phyloP scores from a whole-genome alignment of 116 monocot species.

The Dioscorea cayenensis region DNA sequence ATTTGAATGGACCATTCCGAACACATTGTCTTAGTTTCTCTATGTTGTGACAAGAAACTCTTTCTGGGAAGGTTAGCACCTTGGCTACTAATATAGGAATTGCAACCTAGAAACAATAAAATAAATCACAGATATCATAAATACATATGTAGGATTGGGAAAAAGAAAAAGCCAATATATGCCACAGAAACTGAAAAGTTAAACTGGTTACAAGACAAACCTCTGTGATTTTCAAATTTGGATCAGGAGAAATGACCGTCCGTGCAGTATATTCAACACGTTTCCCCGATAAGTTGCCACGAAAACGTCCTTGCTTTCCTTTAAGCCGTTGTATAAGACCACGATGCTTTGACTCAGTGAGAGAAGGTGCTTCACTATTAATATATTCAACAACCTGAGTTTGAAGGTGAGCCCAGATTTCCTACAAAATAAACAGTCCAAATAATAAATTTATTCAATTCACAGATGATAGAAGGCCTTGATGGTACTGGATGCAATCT shows the following conservation, averaged over 20 bases:
- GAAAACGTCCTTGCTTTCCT: conserved; percentile 96
- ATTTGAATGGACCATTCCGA: conserved; percentile 77
- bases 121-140: background rate
- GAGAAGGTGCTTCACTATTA: conserved; percentile 84
- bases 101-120: conserved; percentile 52
- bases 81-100: conserved; percentile 85
- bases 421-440: conserved; percentile 32
- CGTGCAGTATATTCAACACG: conserved; percentile 95
- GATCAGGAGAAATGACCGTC: conserved; percentile 99
- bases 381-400: conserved; percentile 78
- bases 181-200: background rate
- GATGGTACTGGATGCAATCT: background rate
- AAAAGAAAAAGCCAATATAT: background rate
- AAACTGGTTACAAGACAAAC: conserved; percentile 16
- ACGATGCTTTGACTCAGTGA: conserved; percentile 56
- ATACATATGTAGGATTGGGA: conserved; percentile 3
- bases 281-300: conserved; percentile 93
- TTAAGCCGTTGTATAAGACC: conserved; percentile 94
- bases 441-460: background rate
- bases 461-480: background rate
- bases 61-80: conserved; percentile 87
- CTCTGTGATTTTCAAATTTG: conserved; percentile 99
- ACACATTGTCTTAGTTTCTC: conserved; percentile 89
- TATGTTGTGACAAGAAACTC: conserved; percentile 82
- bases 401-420: conserved; percentile 77